phyloP scores from a whole-genome alignment of 805 yeast species.

The Sporopachydermia quercuum region DNA sequence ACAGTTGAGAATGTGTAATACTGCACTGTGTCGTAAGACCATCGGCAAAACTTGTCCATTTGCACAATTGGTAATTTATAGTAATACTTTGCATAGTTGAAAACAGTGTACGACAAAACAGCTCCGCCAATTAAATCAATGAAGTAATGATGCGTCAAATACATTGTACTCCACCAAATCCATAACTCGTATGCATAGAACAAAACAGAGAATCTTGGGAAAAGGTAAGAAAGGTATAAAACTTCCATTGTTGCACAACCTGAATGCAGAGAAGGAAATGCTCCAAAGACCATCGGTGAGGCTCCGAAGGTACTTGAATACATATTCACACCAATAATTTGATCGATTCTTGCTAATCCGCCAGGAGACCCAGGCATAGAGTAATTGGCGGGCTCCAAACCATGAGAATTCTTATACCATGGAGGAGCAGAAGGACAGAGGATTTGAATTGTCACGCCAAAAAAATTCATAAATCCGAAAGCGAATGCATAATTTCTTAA shows the following conservation, averaged over 20 bases:
- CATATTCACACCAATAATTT: constrained; percentile 60
- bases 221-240: constrained; percentile 66
- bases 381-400: constrained; percentile 81
- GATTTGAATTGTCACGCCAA: constrained; percentile 74
- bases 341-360: constrained; percentile 80
- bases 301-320: constrained; percentile 71
- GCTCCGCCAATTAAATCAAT: constrained; percentile 93
- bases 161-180: constrained; percentile 99
- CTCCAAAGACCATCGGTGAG: constrained; percentile 91
- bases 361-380: constrained; percentile 92
- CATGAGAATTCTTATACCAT: constrained; percentile 81
- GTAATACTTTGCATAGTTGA: constrained; percentile 50
- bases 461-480: constrained; percentile 85
- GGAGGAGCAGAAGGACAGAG: constrained; percentile 93
- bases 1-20: neutral
- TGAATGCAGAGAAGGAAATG: constrained; percentile 76
- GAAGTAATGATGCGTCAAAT: constrained; percentile 91
- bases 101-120: constrained; percentile 55
- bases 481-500: constrained; percentile 79
- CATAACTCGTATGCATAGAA: constrained; percentile 73
- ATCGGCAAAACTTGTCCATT: constrained; percentile 43
- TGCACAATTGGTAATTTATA: constrained; percentile 47
- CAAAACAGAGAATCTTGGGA: constrained; percentile 52
- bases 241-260: constrained; percentile 94
- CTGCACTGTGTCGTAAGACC: constrained; percentile 33